Conservation (phyloP, 176 grass and related monocot genomes). For the Paspalum vaginatum region DNA sequence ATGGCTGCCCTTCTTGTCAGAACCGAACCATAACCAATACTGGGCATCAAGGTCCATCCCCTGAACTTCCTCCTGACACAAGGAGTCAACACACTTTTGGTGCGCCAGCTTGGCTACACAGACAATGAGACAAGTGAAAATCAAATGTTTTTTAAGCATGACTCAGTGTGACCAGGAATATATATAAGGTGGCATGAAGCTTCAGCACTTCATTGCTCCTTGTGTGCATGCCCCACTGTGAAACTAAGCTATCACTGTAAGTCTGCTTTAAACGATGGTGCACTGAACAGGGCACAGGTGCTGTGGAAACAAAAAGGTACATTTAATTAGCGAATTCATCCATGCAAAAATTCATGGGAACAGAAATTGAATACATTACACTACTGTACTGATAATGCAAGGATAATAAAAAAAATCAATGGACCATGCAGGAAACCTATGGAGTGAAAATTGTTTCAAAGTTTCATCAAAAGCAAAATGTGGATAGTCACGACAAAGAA, state of each 20-base stretch:
- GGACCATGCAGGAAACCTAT: not conserved
- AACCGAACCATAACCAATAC: slow-evolving; percentile 39
- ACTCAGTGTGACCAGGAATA: not conserved
- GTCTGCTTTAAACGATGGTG: not conserved
- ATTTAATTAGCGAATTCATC: not conserved
- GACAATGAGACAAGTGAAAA: not conserved
- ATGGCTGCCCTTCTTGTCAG: slow-evolving; percentile 78
- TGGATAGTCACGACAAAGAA: not conserved
- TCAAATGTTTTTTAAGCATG: not conserved
- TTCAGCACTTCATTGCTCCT: not conserved
- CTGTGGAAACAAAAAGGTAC: not conserved
- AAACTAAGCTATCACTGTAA: not conserved
- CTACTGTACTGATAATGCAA: not conserved
- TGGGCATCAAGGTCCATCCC: too few relatives aligned
- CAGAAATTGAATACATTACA: not conserved
- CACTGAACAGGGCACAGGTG: not conserved
- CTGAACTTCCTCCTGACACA: slow-evolving; percentile 74
- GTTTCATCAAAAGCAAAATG: not conserved
- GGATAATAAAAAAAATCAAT: too few relatives aligned
- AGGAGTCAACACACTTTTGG: slow-evolving; percentile 86
- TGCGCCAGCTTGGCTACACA: slow-evolving; percentile 69
- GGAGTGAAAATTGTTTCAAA: not conserved
- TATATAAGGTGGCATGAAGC: not conserved
- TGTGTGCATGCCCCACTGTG: not conserved
- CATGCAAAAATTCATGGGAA: not conserved